Base-by-base conservation (phyloP, 768 basidiomycete genomes). In the Melanogaster broomeanus region DNA sequence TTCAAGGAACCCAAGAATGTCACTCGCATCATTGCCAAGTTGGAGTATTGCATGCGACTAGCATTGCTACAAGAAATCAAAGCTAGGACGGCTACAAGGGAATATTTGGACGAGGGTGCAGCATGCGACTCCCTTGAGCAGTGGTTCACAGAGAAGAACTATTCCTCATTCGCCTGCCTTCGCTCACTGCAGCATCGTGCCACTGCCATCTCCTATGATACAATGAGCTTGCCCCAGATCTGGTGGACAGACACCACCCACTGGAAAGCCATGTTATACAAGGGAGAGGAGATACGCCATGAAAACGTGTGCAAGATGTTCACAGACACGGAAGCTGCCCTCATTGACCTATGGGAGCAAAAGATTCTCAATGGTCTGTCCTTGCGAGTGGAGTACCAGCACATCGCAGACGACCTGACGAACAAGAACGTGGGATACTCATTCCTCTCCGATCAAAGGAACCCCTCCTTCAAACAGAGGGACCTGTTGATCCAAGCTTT, bases 381-480 rank as follows among this genome's bases (percentile, higher is more conserved):
- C 1, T 12, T 70, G 0, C 24, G 45, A 0, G 49, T 57, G 2
- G 10, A 52, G 5, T 65, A 67, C 35, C 10, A 9, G 1, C 15
- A 42, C 5, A 2, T 69, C 0, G n/a, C 40, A 1, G 70, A 72
- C 6, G 52, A 67, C 28, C 57, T 62, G 0, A 39, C 24, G 53
- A 44, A n/a, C n/a, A n/a, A n/a, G n/a, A n/a, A n/a, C n/a, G n/a
- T n/a, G n/a, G n/a, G n/a, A n/a, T n/a, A n/a, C n/a, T n/a, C n/a
- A n/a, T n/a, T n/a, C n/a, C n/a, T n/a, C n/a, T n/a, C n/a, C n/a
- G n/a, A n/a, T n/a, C n/a, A n/a, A n/a, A n/a, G n/a, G n/a, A n/a
- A n/a, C n/a, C n/a, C n/a, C n/a, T n/a, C n/a, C n/a, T n/a, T n/a
- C n/a, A n/a, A n/a, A n/a, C n/a, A n/a, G n/a, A n/a, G n/a, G n/a